Evolutionary conservation across 257 asterid genomes (phyloP), one percentile per base, ranked within the genome.

Genomic region (Cordia subcordata): DNA sequence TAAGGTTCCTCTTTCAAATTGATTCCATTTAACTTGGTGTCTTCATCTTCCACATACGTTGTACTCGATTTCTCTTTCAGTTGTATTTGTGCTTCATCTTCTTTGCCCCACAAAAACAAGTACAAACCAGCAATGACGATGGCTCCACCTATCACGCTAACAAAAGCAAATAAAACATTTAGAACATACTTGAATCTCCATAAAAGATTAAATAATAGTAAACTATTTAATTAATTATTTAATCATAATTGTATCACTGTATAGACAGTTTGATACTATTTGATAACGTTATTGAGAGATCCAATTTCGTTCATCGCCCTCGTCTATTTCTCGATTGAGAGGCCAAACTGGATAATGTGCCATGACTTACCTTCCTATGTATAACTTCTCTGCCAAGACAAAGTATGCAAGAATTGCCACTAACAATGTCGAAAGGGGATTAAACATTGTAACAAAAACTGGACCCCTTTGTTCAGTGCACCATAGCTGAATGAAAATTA

Each of bases 381-480:
- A 79, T 12, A 86, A 76, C 58, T 82, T 88, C 55, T 84, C 94
- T 12, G 90, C 95, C 12, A 83, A 81, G 63, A 78, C 77, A 40
- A 82, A 83, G 54, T 82, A 88, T 11, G 88, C 68, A 44, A 88
- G 64, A 54, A 60, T 21, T 27, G 94, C 84, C 13, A 84, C 94
- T 51, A 84, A 46, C 33, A 86, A 12, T 42, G 96, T 69, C 6
- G 87, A 67, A 11, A 88, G 76, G 4, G 96, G 96, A 65, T 83
- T 88, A 32, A 83, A 88, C 79, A 88, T 72, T 2, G 94, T 86
- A 54, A 84, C 90, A 47, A 86, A 88, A 35, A 88, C 91, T 0
- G 95, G 95, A 4, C 96, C 96, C 68, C 77, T 83, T 60, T 65
- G 72, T 53, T 83, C 89, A 23, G 74, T 83, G 87, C 95, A 84